Evolutionary conservation across 495 filamentous ascomycete genomes (phyloP), one percentile per base, ranked within the genome.

Genomic region (Oleoguttula mirabilis): DNA sequence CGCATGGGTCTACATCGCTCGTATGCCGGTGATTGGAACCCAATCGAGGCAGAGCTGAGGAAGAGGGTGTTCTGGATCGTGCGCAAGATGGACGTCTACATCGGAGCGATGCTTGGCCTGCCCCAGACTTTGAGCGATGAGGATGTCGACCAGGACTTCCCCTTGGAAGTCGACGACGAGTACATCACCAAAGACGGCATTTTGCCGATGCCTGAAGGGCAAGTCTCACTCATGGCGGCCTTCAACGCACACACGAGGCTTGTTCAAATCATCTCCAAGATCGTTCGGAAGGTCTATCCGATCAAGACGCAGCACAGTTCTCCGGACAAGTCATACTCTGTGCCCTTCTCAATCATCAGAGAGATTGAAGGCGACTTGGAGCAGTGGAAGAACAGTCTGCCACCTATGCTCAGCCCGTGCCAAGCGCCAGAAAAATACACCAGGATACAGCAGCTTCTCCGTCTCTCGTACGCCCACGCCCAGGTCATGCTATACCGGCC

Each of bases 31-130:
- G 77, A 80, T 42, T 84, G 94, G 50, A 79, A 79, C 30, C 85
- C 84, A 1, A 77, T 96, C 45, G 86, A 96, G 56, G 71, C 78
- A 38, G 84, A 96, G 60, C 69, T 77, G 28, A 73, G 88, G 40
- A 80, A 88, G 54, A 74, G 88, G 16, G 72, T 88, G 32, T 96
- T 95, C 55, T 94, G 90, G 74, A 74, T 85, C 20, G 73, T 94
- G 36, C 79, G 87, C 24, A 92, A 90, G 52, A 83, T 95, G 80
- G 88, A 95, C 50, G 87, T 79, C 19, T 94, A 94, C 57, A 83
- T 95, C 15, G 86, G 84, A 39, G 87, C 86, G 4, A 64, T 94
- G 35, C 66, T 96, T 14, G 88, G 88, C 10, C 74, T 95, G 20
- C 88, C 88, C 1, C 68, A 82, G 41, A 81, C 88, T 58, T 68